Evolutionary conservation across 2,329 filamentous ascomycete genomes (phyloP).

Genomic region (Onygena corvina): DNA sequence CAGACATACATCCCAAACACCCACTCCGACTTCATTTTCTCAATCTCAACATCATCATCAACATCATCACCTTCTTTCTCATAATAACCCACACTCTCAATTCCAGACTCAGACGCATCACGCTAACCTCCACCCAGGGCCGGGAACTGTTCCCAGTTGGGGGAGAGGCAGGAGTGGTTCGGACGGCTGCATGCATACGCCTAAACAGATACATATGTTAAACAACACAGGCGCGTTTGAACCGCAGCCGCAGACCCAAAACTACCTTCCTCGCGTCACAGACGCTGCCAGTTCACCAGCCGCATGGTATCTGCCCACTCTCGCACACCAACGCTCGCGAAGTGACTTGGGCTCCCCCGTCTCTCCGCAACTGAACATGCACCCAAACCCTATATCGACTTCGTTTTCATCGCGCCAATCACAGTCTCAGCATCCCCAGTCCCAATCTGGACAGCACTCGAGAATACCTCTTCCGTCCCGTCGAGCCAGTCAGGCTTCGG

Average conservation of each 20-base stretch:
- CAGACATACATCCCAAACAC: conserved; percentile 27
- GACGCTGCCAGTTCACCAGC: not conserved
- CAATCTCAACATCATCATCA: not conserved
- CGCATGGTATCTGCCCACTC: conserved; percentile 9
- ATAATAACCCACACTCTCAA: conserved; percentile 13
- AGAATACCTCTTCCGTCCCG: conserved; percentile 37
- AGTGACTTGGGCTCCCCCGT: conserved; percentile 47
- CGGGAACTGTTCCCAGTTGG: conserved; percentile 33
- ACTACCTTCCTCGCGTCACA: not conserved
- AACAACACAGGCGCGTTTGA: not conserved
- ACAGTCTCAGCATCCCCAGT: not conserved
- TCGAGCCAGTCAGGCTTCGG: conserved; percentile 30
- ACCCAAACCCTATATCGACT: conserved; percentile 4
- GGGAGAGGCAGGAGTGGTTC: conserved; percentile 50
- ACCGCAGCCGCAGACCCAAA: not conserved
- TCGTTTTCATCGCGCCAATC: conserved; percentile 2
- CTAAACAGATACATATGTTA: conserved; percentile 19
- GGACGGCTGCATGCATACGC: conserved; percentile 54
- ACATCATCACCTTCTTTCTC: too few relatives aligned
- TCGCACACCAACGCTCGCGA: conserved; percentile 29
- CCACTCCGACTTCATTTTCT: too few relatives aligned
- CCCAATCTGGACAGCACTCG: conserved; percentile 23
- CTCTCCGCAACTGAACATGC: conserved; percentile 21
- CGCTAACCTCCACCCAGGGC: conserved; percentile 49
- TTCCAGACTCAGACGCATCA: too few relatives aligned